These are phyloP conservation scores for Phytophthora pluvialis DNA, from an alignment of 352 stramenopile species.

Conservation along the genomic window DNA sequence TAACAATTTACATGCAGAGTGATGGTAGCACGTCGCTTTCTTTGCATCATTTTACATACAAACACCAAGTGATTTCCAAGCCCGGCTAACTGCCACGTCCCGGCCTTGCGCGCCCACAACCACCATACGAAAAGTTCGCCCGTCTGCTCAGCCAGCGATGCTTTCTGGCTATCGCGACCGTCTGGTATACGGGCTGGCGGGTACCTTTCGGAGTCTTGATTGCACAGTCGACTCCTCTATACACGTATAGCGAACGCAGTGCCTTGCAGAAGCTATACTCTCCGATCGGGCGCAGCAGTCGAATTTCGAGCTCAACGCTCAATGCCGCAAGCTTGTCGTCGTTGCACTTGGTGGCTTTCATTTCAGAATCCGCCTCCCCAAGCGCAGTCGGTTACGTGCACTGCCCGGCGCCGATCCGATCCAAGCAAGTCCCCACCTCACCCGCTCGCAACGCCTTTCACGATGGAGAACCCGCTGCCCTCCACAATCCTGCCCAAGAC, in stretches of 20 bases:
- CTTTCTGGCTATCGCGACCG: constrained; percentile 15
- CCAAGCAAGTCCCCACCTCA: constrained; percentile 1
- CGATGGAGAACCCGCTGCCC: constrained; percentile 48
- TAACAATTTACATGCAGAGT: constrained; percentile 9
- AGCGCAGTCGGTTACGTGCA: constrained; percentile 5
- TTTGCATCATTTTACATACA: constrained; percentile 35
- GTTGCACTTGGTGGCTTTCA: constrained; percentile 39
- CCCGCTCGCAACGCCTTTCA: neutral
- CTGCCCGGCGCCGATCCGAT: constrained; percentile 3
- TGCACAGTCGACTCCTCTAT: neutral
- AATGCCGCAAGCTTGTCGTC: constrained; percentile 36
- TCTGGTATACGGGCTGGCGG: neutral
- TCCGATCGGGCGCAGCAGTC: constrained; percentile 6
- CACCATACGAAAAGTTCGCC: constrained; percentile 17
- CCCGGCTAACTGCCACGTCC: constrained; percentile 14
- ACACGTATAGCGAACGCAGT: neutral
- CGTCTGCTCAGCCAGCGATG: constrained; percentile 26
- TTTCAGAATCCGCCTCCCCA: constrained; percentile 33
- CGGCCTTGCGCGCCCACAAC: constrained; percentile 10
- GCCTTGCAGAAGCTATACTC: neutral
- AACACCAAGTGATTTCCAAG: constrained; percentile 17
- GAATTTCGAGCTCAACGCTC: constrained; percentile 6
- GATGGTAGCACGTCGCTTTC: constrained; percentile 18
- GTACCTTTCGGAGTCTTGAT: neutral
- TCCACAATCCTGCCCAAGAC: constrained; percentile 34